phyloP scores from a whole-genome alignment of 2,329 filamentous ascomycete species.

The Aspergillus sp. region DNA sequence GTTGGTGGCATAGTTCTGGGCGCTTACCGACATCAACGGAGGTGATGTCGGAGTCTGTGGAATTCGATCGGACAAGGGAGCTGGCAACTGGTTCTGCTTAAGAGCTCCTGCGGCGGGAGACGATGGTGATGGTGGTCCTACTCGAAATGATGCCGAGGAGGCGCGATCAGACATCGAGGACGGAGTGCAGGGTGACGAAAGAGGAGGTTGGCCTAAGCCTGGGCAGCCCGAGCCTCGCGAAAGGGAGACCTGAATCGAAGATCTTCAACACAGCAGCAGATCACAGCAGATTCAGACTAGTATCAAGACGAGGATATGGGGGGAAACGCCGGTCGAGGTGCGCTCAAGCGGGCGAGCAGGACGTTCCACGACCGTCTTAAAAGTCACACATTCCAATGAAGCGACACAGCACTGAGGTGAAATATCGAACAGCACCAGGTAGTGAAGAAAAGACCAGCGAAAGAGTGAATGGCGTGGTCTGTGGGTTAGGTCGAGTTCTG shows the following conservation, averaged over 20 bases:
- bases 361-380: slow-evolving; percentile 35
- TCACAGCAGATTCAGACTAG: slow-evolving; percentile 16
- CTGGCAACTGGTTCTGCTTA: slow-evolving; percentile 37
- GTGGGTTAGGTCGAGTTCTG: slow-evolving; percentile 20
- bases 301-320: slow-evolving; percentile 16
- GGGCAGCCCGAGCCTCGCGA: slow-evolving; percentile 15
- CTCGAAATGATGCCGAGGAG: slow-evolving; percentile 36
- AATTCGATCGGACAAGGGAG: slow-evolving; percentile 34
- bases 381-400: slow-evolving; percentile 38
- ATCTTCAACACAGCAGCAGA: slow-evolving; percentile 13
- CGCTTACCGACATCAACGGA: slow-evolving; percentile 54
- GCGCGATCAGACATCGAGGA: slow-evolving; percentile 44
- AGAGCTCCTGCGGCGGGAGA: slow-evolving; percentile 44
- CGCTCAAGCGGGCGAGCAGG: slow-evolving; percentile 38
- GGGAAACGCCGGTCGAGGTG: slow-evolving; percentile 32
- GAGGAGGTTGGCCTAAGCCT: slow-evolving; percentile 21
- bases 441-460: slow-evolving; percentile 17
- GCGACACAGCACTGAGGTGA: slow-evolving; percentile 17
- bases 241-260: slow-evolving; percentile 10
- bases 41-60: slow-evolving; percentile 46
- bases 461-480: background rate
- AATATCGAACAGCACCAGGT: slow-evolving; percentile 15
- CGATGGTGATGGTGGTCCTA: slow-evolving; percentile 46
- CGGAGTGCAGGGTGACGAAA: slow-evolving; percentile 16
- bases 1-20: slow-evolving; percentile 51